A percentile compares a stretch with the other conserved stretches of the same genome.
phyloP scores from a whole-genome alignment of 2,329 filamentous ascomycete genomes.

The Calonectria hawksworthii region DNA sequence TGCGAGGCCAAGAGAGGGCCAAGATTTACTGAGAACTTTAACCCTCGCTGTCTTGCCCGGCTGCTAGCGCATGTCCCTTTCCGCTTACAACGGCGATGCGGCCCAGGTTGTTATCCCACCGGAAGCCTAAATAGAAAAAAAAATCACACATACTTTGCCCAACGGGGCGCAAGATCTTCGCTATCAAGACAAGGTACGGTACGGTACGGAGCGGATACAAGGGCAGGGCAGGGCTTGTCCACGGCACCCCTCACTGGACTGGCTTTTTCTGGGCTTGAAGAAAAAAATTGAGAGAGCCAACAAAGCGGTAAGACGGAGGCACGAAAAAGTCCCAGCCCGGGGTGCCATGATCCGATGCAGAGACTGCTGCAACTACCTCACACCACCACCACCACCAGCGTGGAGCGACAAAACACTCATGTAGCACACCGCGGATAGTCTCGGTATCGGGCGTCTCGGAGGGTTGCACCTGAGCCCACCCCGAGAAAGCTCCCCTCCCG shows the following conservation, averaged over 20 bases:
- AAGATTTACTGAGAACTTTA: constrained; percentile 1
- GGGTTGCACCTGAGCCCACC: constrained; percentile 12
- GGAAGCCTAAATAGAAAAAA: constrained; percentile 5
- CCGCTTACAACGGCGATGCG: background rate
- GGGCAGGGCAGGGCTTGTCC: background rate
- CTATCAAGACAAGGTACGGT: constrained; percentile 4
- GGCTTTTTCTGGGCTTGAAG: background rate
- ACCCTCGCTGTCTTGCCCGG: background rate
- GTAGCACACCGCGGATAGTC: constrained; percentile 9
- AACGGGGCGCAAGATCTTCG: constrained; percentile 7
- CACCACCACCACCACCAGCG: constrained; percentile 18
- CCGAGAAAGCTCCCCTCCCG: background rate
- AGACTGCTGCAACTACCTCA: constrained; percentile 23
- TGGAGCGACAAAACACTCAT: background rate
- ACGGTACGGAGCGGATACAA: constrained; percentile 7
- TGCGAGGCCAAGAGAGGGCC: background rate
- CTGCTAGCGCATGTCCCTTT: background rate
- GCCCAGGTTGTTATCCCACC: constrained; percentile 2
- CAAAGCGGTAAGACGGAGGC: constrained; percentile 24
- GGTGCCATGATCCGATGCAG: constrained; percentile 22
- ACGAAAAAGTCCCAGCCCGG: constrained; percentile 18
- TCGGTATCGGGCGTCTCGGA: constrained; percentile 23
- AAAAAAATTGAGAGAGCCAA: background rate
- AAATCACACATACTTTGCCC: background rate
- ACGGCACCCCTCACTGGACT: background rate